Percentiles rank a stretch among this genome's conserved stretches.
Evolutionary conservation across 129 eudicot species (phyloP).

Genomic region (Pittosporum tobira): DNA sequence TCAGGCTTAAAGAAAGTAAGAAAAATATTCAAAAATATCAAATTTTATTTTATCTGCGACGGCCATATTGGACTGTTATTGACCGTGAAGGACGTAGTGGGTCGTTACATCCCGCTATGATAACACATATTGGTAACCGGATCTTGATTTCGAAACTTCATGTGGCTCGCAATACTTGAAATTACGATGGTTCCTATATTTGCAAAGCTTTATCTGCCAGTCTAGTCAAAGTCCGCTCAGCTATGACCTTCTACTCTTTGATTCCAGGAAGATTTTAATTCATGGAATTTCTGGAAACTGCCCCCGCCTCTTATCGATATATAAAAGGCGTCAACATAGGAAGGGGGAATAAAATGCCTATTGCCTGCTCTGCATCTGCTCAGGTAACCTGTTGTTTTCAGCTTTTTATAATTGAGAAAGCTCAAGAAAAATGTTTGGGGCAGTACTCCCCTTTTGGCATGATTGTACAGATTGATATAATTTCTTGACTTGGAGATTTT

Average conservation of each 20-base stretch:
- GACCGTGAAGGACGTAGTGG: too few relatives aligned
- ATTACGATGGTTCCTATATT: too few relatives aligned
- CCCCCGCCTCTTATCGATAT: slow-evolving; percentile 45
- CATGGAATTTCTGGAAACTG: slow-evolving; percentile 94
- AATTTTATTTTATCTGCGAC: too few relatives aligned
- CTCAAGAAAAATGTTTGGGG: neutral
- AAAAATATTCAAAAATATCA: too few relatives aligned
- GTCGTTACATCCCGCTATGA: too few relatives aligned
- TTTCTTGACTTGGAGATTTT: neutral
- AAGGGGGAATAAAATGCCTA: slow-evolving; percentile 1
- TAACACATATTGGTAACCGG: too few relatives aligned
- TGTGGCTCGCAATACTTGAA: too few relatives aligned
- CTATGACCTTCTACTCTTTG: neutral
- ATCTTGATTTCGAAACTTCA: too few relatives aligned
- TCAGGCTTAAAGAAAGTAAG: too few relatives aligned
- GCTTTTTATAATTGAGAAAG: neutral
- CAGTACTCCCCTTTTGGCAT: neutral
- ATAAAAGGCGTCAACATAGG: slow-evolving; percentile 16
- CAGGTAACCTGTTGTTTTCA: slow-evolving; percentile 6
- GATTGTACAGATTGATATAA: too few relatives aligned
- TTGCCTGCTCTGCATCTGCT: slow-evolving; percentile 6
- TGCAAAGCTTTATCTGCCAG: too few relatives aligned
- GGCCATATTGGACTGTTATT: too few relatives aligned
- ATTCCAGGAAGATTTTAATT: slow-evolving; percentile 78
- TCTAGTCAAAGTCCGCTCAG: neutral